phyloP scores from a whole-genome alignment of 176 grass and related monocot genomes.

The Oropetium thomaeum region DNA sequence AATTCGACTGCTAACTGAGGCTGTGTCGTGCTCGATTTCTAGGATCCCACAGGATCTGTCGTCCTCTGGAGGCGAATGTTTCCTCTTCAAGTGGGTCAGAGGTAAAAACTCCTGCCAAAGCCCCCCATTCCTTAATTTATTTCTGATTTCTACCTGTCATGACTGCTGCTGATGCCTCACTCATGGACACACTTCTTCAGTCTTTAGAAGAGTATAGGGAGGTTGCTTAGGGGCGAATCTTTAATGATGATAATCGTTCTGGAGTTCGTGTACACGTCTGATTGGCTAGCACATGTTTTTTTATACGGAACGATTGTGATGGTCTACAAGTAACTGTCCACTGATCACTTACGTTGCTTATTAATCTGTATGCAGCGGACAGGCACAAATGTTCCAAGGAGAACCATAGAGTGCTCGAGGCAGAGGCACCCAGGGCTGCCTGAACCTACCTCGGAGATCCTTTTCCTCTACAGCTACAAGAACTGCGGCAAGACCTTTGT shows the following conservation, averaged over 20 bases:
- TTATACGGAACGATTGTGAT: background rate
- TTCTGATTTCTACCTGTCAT: too few species aligned
- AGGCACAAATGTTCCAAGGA: slow-evolving; percentile 46
- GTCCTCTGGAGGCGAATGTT: slow-evolving; percentile 52
- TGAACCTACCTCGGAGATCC: slow-evolving; percentile 63
- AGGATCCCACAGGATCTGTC: slow-evolving; percentile 82
- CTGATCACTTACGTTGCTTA: too few species aligned
- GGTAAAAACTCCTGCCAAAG: slow-evolving; percentile 34
- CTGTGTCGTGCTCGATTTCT: background rate
- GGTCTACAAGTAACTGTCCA: background rate
- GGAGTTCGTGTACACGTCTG: too few species aligned
- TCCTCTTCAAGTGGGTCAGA: slow-evolving; percentile 83
- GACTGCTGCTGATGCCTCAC: too few species aligned
- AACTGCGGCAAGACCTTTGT: slow-evolving; percentile 72
- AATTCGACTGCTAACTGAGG: background rate
- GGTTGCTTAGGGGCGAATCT: background rate
- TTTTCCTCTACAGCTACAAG: slow-evolving; percentile 85
- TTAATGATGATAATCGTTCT: background rate
- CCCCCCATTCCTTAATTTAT: background rate
- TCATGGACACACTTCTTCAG: background rate
- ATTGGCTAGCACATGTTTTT: background rate
- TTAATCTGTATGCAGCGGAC: slow-evolving; percentile 50
- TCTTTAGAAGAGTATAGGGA: background rate
- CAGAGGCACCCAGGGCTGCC: slow-evolving; percentile 46
- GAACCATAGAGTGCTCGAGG: slow-evolving; percentile 8